Percentiles rank a stretch among this genome's conserved stretches.
Evolutionary conservation across 805 yeast genomes (phyloP).

Genomic region (Saturnispora diversa): DNA sequence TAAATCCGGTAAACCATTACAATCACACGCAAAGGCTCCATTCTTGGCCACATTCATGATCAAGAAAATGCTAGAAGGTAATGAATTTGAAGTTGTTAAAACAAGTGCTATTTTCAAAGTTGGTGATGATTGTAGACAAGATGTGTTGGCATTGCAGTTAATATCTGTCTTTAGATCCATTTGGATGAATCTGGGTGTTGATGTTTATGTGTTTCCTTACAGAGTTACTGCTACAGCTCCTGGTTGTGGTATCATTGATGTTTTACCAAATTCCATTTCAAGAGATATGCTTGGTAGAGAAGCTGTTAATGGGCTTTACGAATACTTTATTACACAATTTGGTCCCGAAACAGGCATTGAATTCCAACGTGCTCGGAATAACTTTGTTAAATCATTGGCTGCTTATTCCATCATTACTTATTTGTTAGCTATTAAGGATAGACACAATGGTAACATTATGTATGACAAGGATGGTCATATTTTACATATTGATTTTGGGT

Average conservation of each 20-base stretch:
- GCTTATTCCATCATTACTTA: slow-evolving; percentile 91
- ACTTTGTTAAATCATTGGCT: slow-evolving; percentile 88
- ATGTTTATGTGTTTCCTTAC: slow-evolving; percentile 85
- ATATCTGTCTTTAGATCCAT: slow-evolving; percentile 86
- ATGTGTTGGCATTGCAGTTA: slow-evolving; percentile 85
- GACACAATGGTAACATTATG: slow-evolving; percentile 97
- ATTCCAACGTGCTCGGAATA: slow-evolving; percentile 85
- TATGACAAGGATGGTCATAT: slow-evolving; percentile 93
- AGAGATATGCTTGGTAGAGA: slow-evolving; percentile 99
- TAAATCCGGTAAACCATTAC: slow-evolving; percentile 87
- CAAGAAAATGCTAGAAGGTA: slow-evolving; percentile 21
- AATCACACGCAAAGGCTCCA: slow-evolving; percentile 98
- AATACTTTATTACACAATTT: slow-evolving; percentile 82
- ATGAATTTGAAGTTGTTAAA: slow-evolving; percentile 25
- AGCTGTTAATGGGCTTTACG: slow-evolving; percentile 94
- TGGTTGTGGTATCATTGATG: slow-evolving; percentile 98
- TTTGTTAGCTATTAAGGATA: slow-evolving; percentile 86
- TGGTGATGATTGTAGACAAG: slow-evolving; percentile 98
- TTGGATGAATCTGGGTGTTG: slow-evolving; percentile 83
- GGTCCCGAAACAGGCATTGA: slow-evolving; percentile 91
- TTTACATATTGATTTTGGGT: slow-evolving; percentile 95
- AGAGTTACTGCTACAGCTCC: slow-evolving; percentile 98
- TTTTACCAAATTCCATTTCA: slow-evolving; percentile 87
- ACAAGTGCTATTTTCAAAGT: slow-evolving; percentile 97
- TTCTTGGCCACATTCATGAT: slow-evolving; percentile 94